A percentile compares a stretch with the other conserved stretches of the same genome.
These are phyloP conservation scores for Tirmania nivea DNA, from an alignment of 495 filamentous ascomycete genomes.

Conservation along the genomic window DNA sequence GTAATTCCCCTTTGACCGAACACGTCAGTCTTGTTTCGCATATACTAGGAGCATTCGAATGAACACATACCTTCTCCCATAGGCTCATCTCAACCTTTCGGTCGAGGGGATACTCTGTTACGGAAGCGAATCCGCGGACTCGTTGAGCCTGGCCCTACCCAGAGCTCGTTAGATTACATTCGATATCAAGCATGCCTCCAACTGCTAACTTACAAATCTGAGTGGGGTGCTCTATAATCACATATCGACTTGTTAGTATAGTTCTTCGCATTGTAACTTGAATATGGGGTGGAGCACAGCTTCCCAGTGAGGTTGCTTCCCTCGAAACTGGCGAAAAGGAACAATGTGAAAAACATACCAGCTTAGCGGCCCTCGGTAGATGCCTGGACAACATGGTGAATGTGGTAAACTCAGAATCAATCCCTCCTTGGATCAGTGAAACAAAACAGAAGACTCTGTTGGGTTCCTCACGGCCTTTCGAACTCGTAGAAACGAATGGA, in stretches of 20 bases:
- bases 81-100: conserved; percentile 69
- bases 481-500: no score
- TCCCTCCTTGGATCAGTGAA: no score
- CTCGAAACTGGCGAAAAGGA: no score
- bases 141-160: conserved; percentile 24
- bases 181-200: neutral
- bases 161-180: conserved; percentile 14
- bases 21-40: neutral
- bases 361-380: conserved; percentile 24
- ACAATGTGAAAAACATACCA: conserved; percentile 25
- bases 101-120: conserved; percentile 39
- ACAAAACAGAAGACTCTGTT: no score
- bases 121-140: conserved; percentile 38
- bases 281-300: no score
- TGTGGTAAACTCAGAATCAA: no score
- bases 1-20: conserved; percentile 37
- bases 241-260: neutral
- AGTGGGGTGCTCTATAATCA: conserved; percentile 6
- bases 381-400: conserved; percentile 24
- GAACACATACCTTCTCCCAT: conserved; percentile 38
- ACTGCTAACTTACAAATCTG: conserved; percentile 11
- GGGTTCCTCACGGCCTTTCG: no score
- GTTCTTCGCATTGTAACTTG: no score
- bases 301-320: no score
- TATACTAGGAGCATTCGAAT: conserved; percentile 4